These are phyloP conservation scores for Truncatella angustata DNA, from an alignment of 2,329 filamentous ascomycete genomes.

Conservation along the genomic window DNA sequence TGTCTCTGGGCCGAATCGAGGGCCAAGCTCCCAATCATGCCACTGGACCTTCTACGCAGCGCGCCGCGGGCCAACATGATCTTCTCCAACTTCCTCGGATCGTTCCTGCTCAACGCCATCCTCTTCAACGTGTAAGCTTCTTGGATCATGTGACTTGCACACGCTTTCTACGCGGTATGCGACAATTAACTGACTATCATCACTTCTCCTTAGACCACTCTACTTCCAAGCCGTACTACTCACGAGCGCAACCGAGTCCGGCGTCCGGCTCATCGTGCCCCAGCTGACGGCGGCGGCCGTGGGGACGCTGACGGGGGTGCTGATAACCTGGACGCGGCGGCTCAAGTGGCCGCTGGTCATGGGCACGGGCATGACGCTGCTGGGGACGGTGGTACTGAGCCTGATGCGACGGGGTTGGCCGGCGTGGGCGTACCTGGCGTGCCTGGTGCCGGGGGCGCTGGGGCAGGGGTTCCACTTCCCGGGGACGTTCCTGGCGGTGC, in stretches of 20 bases:
- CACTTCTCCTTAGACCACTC: slow-evolving; percentile 56
- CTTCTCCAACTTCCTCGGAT: slow-evolving; percentile 51
- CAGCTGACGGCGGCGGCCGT: slow-evolving; percentile 53
- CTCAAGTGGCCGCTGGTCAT: slow-evolving; percentile 58
- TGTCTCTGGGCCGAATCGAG: slow-evolving; percentile 53
- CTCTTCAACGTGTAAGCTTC: slow-evolving; percentile 57
- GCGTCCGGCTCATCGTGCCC: slow-evolving; percentile 68
- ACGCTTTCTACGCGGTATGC: no score
- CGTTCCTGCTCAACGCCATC: slow-evolving; percentile 53
- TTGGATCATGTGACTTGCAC: no score
- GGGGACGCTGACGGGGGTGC: slow-evolving; percentile 59
- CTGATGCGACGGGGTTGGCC: slow-evolving; percentile 51
- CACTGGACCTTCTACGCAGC: slow-evolving; percentile 48
- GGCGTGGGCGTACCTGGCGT: slow-evolving; percentile 51
- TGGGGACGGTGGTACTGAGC: slow-evolving; percentile 50
- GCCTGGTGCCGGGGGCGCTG: slow-evolving; percentile 54
- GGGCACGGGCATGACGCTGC: slow-evolving; percentile 46
- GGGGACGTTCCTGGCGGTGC: slow-evolving; percentile 60
- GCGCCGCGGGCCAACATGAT: slow-evolving; percentile 57
- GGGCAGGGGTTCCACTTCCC: slow-evolving; percentile 66
- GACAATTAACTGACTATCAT: neutral
- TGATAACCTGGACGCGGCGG: slow-evolving; percentile 57
- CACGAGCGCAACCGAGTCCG: slow-evolving; percentile 66
- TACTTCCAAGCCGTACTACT: slow-evolving; percentile 76
- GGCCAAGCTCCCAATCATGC: slow-evolving; percentile 58